Evolutionary conservation across 2,329 filamentous ascomycete species (phyloP).

Genomic region (Alternaria postmessia): DNA sequence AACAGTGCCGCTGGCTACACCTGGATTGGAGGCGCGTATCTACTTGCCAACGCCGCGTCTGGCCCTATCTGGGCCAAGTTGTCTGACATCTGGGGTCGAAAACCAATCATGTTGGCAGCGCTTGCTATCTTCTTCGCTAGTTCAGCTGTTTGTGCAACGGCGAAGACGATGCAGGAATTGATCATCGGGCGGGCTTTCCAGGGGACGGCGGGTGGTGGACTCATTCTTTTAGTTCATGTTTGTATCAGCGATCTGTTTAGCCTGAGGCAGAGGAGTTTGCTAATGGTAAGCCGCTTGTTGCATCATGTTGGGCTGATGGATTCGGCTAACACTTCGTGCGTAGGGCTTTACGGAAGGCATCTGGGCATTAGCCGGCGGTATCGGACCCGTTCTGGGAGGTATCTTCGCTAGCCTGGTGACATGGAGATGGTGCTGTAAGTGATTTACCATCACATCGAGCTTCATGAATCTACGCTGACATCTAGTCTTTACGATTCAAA

Average conservation of each 20-base stretch:
- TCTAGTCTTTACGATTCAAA: slow-evolving; percentile 8
- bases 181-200: slow-evolving; percentile 69
- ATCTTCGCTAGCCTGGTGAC: slow-evolving; percentile 56
- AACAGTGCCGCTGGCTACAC: slow-evolving; percentile 74
- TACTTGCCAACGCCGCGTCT: slow-evolving; percentile 72
- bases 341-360: slow-evolving; percentile 60
- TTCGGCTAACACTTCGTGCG: neutral
- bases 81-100: slow-evolving; percentile 66
- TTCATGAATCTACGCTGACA: neutral
- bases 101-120: slow-evolving; percentile 60
- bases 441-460: neutral
- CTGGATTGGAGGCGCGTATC: slow-evolving; percentile 79
- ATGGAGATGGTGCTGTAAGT: slow-evolving; percentile 62
- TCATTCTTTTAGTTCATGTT: slow-evolving; percentile 69
- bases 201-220: slow-evolving; percentile 69
- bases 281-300: slow-evolving; percentile 43
- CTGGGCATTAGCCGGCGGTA: slow-evolving; percentile 63
- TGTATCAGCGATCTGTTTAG: slow-evolving; percentile 70
- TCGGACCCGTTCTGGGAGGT: slow-evolving; percentile 63
- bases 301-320: neutral
- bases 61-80: slow-evolving; percentile 75
- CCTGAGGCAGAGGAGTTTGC: slow-evolving; percentile 60
- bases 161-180: slow-evolving; percentile 66
- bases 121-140: slow-evolving; percentile 68
- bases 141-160: slow-evolving; percentile 65